These are phyloP conservation scores for Boletus tomentosulus DNA, from an alignment of 768 basidiomycete species.

Conservation along the genomic window DNA sequence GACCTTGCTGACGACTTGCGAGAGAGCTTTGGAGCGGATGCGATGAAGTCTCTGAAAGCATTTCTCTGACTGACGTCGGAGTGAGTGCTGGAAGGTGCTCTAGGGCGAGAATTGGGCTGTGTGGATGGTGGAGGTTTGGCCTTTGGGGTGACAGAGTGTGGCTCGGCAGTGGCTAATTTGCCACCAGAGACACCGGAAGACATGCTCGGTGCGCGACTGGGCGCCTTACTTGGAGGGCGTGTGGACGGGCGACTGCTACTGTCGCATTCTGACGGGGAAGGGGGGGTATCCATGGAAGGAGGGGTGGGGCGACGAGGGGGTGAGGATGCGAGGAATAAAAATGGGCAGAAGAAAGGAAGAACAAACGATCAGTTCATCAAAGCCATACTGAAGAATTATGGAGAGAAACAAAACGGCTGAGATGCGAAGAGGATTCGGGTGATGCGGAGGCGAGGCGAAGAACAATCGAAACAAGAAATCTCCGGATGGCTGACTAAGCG, in stretches of 20 bases:
- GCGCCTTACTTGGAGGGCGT: slow-evolving; percentile 53
- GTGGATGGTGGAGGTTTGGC: slow-evolving; percentile 16
- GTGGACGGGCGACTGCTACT: slow-evolving; percentile 61
- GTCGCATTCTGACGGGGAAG: slow-evolving; percentile 55
- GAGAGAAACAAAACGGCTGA: background rate
- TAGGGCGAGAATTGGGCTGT: slow-evolving; percentile 28
- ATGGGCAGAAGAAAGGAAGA: background rate
- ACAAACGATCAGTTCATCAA: slow-evolving; percentile 6
- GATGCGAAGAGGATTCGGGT: slow-evolving; percentile 12
- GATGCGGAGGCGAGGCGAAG: slow-evolving; percentile 12
- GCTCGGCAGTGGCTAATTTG: slow-evolving; percentile 28
- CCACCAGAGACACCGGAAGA: slow-evolving; percentile 37
- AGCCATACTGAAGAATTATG: slow-evolving; percentile 7
- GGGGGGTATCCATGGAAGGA: slow-evolving; percentile 43
- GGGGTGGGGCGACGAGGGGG: background rate
- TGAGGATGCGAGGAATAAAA: background rate
- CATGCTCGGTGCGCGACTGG: slow-evolving; percentile 38
- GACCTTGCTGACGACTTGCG: slow-evolving; percentile 72
- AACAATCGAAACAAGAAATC: slow-evolving; percentile 1
- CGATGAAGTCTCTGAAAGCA: slow-evolving; percentile 77
- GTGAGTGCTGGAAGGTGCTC: slow-evolving; percentile 39
- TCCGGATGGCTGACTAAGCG: slow-evolving; percentile 24
- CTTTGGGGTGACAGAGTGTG: slow-evolving; percentile 23
- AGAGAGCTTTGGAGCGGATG: slow-evolving; percentile 66
- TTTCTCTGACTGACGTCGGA: slow-evolving; percentile 71